These are phyloP conservation scores for Saccharomycopsis olivae DNA, from an alignment of 805 yeast genomes.

Conservation along the genomic window DNA sequence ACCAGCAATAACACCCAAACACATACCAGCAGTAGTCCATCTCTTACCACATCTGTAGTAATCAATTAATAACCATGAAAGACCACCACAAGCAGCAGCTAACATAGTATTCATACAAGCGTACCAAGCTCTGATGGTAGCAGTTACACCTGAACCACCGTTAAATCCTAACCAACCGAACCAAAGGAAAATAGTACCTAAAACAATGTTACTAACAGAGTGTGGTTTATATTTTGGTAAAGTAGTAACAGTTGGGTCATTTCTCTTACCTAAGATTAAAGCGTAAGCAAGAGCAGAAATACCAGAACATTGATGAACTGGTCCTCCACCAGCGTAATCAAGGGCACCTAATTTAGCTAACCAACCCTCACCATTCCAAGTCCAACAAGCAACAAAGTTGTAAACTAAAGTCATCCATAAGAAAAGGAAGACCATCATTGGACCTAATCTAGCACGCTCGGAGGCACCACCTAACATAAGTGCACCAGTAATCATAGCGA, in stretches of 20 bases:
- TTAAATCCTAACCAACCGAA: conserved; percentile 99
- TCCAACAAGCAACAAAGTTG: conserved; percentile 95
- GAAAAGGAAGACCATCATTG: conserved; percentile 92
- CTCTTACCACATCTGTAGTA: conserved; percentile 69
- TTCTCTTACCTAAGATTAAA: conserved; percentile 82
- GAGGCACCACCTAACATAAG: conserved; percentile 97
- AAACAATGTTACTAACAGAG: conserved; percentile 77
- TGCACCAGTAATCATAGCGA: conserved; percentile 86
- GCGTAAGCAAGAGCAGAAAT: conserved; percentile 94
- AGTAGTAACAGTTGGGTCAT: conserved; percentile 60
- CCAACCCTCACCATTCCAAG: conserved; percentile 96
- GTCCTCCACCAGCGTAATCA: conserved; percentile 98
- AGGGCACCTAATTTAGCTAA: conserved; percentile 68
- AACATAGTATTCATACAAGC: conserved; percentile 88
- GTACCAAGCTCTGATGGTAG: conserved; percentile 88
- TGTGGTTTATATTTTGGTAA: conserved; percentile 92
- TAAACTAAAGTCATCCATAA: conserved; percentile 93
- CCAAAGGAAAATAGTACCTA: conserved; percentile 94
- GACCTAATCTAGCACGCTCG: conserved; percentile 92
- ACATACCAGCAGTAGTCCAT: conserved; percentile 90
- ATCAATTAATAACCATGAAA: conserved; percentile 91
- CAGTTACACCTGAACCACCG: conserved; percentile 96
- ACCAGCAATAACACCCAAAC: conserved; percentile 91
- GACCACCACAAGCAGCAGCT: conserved; percentile 89
- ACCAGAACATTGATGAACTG: conserved; percentile 93